Evolutionary conservation across 805 yeast genomes (phyloP), one percentile per base, ranked within the genome.

Genomic region (Starmerella tilneyi): DNA sequence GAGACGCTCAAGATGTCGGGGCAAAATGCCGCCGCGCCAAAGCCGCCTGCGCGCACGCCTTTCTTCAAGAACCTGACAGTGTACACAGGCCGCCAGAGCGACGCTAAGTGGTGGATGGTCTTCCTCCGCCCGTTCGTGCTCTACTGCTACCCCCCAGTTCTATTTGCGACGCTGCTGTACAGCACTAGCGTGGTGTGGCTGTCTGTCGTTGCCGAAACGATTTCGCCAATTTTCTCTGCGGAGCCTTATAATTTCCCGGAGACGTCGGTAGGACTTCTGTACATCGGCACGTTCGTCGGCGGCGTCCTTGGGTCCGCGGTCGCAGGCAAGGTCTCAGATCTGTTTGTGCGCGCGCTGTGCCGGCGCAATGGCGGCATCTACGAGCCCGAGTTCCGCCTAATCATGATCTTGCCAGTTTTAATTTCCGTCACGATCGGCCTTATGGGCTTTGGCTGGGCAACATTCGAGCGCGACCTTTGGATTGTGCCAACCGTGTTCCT

Each of bases 371-470:
- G 64, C 19, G 81, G 81, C 2, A 58, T 72, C 5, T 77, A 76
- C 58, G 82, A 77, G 60, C 81, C 82, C 3, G 82, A 77, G 57
- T 75, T 72, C 56, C 64, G 81, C 26, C 61, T 76, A 28, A 48
- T 75, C 20, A 73, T 76, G 79, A 59, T 74, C 17, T 28, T 72
- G 12, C 79, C 79, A 1, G 70, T 74, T 16, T 58, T 68, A 46
- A 49, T 73, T 9, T 46, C 73, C 2, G 62, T 66, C 9, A 44
- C 67, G 5, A 63, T 73, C 33, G 82, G 81, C 2, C 62, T 76
- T 35, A 71, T 77, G 68, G 82, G 81, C 5, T 77, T 72, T 56
- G 82, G 82, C 4, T 76, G 81, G 81, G 65, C 79, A 2, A 59
- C 76, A 0, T 59, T 65, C 19, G 65, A 58, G 4, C 54, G 63